These are phyloP conservation scores for Leishmania tropica DNA, from an alignment of 208 protist genomes.

Conservation along the genomic window DNA sequence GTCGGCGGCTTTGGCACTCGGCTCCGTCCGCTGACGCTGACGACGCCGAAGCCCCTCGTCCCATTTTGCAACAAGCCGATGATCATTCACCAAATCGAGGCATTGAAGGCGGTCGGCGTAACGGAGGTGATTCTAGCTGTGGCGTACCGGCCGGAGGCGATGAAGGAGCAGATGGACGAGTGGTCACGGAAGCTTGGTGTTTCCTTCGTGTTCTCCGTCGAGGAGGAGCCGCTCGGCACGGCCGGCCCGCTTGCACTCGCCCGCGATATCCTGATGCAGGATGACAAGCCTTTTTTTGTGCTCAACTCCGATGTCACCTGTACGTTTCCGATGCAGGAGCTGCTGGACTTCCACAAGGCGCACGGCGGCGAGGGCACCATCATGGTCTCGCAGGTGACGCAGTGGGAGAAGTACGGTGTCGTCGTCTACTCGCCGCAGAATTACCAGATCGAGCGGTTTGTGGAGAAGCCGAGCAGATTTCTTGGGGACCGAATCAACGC, in stretches of 20 bases:
- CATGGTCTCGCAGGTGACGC: constrained; percentile 95
- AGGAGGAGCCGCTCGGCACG: constrained; percentile 96
- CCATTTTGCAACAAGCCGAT: constrained; percentile 98
- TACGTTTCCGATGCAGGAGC: constrained; percentile 93
- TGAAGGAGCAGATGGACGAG: constrained; percentile 92
- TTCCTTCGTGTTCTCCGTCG: constrained; percentile 95
- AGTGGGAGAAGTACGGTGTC: constrained; percentile 98
- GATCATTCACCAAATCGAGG: constrained; percentile 98
- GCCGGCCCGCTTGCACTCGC: constrained; percentile 97
- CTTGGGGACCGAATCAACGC: constrained; percentile 98
- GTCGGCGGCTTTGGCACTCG: constrained; percentile 96
- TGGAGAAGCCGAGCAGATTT: constrained; percentile 96
- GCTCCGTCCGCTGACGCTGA: constrained; percentile 97
- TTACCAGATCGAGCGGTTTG: constrained; percentile 92
- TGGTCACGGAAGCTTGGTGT: constrained; percentile 91
- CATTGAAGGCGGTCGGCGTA: constrained; percentile 90
- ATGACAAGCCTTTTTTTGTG: constrained; percentile 97
- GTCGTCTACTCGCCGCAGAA: constrained; percentile 92
- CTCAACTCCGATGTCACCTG: constrained; percentile 98
- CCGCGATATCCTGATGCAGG: constrained; percentile 82
- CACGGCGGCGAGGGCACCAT: constrained; percentile 98
- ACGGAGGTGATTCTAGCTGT: constrained; percentile 97
- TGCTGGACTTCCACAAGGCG: constrained; percentile 95
- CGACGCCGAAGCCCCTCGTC: constrained; percentile 97
- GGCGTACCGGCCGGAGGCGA: constrained; percentile 95